Evolutionary conservation across 768 basidiomycete genomes (phyloP).

Genomic region (Leccinum olivaceopallidum): DNA sequence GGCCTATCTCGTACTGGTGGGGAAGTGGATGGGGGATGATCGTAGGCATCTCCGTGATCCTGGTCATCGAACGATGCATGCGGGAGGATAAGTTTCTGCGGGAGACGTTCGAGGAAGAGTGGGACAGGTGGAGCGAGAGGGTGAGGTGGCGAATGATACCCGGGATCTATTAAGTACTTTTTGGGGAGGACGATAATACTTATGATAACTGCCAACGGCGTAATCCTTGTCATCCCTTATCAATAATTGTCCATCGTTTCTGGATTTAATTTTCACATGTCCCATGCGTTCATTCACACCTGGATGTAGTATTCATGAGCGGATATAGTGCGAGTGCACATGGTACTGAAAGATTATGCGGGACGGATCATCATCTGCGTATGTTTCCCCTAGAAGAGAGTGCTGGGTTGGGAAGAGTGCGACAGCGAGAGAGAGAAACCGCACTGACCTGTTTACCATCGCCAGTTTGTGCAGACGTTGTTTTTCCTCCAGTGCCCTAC

Average conservation of each 20-base stretch:
- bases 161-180: slow-evolving; percentile 9
- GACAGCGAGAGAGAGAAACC: neutral
- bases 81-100: slow-evolving; percentile 10
- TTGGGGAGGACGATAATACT: neutral
- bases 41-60: neutral
- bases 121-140: slow-evolving; percentile 13
- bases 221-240: neutral
- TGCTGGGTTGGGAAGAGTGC: slow-evolving; percentile 2
- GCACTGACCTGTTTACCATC: slow-evolving; percentile 73
- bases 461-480: slow-evolving; percentile 64
- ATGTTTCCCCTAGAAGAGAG: slow-evolving; percentile 25
- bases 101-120: slow-evolving; percentile 11
- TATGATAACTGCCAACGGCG: neutral
- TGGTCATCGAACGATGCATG: slow-evolving; percentile 9
- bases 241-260: neutral
- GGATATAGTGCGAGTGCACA: neutral
- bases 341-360: neutral
- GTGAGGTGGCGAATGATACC: slow-evolving; percentile 16
- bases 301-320: neutral
- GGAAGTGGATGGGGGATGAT: slow-evolving; percentile 8
- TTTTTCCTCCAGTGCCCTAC: slow-evolving; percentile 61
- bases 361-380: slow-evolving; percentile 15
- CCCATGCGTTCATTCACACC: neutral
- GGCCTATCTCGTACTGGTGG: slow-evolving; percentile 4
- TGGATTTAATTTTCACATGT: neutral